A percentile compares a stretch with the other conserved stretches of the same genome.
Conservation (phyloP, 305 asterid species). For the Fraxinus latifolia region DNA sequence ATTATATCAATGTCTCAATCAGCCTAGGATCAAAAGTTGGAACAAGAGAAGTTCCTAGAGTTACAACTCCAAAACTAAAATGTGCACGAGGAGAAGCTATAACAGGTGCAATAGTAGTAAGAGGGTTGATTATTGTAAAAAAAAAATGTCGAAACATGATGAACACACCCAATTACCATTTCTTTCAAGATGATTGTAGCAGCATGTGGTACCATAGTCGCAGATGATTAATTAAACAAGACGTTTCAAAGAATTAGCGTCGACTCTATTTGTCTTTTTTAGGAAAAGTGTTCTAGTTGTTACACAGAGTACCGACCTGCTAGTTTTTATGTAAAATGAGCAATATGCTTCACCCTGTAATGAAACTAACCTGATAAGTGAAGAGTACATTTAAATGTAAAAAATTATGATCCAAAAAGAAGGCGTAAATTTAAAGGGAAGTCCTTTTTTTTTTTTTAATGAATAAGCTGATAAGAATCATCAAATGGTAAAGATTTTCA, state of each 20-base stretch:
- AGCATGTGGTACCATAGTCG: constrained; percentile 82
- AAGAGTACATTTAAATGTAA: not conserved
- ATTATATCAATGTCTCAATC: constrained; percentile 59
- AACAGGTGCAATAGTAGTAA: constrained; percentile 53
- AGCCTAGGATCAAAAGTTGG: constrained; percentile 66
- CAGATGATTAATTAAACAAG: constrained; percentile 52
- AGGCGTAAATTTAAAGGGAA: not conserved
- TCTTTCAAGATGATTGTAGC: constrained; percentile 86
- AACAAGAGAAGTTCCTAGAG: constrained; percentile 64
- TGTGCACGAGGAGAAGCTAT: constrained; percentile 63
- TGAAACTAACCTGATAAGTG: not conserved
- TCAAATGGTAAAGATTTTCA: too few species aligned
- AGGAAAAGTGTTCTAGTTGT: not conserved
- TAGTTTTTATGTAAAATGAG: constrained; percentile 88
- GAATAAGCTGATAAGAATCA: too few species aligned
- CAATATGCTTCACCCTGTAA: constrained; percentile 74
- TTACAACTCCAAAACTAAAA: constrained; percentile 52
- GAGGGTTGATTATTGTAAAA: constrained; percentile 35
- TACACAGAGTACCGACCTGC: constrained; percentile 44
- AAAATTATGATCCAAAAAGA: constrained; percentile 4
- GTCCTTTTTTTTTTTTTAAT: too few species aligned
- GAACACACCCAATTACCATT: constrained; percentile 39
- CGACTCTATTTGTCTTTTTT: not conserved
- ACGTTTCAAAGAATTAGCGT: constrained; percentile 11
- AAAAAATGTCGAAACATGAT: not conserved